A percentile compares a stretch with the other conserved stretches of the same genome.
Evolutionary conservation across 169 alveolate genomes (phyloP).

Genomic region (Sarcocystis neurona): DNA sequence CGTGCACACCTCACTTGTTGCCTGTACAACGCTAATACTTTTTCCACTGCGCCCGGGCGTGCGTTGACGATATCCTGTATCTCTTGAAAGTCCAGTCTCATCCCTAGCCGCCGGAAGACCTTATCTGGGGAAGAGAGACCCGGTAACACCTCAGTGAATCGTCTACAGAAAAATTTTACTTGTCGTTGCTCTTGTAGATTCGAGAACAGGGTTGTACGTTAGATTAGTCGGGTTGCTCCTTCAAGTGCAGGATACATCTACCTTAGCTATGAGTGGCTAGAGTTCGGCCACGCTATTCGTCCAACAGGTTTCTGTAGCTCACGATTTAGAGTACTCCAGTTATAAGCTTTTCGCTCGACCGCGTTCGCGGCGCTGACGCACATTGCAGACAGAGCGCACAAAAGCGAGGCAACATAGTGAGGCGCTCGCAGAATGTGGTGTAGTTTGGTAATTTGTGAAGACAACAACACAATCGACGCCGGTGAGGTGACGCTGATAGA

Average conservation of each 20-base stretch:
- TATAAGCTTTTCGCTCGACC: slow-evolving; percentile 74
- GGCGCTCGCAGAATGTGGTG: too few species aligned
- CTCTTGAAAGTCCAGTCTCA: slow-evolving; percentile 76
- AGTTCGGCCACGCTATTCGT: too few species aligned
- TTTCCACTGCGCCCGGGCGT: slow-evolving; percentile 82
- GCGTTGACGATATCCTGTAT: slow-evolving; percentile 78
- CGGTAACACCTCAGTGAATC: not conserved
- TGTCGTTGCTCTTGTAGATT: too few species aligned
- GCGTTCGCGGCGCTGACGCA: slow-evolving; percentile 77
- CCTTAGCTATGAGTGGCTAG: too few species aligned
- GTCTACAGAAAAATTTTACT: too few species aligned
- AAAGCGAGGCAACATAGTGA: too few species aligned
- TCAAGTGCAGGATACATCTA: too few species aligned
- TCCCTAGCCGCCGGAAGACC: slow-evolving; percentile 83
- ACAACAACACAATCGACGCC: not conserved
- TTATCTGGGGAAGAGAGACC: slow-evolving; percentile 62
- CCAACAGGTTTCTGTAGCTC: not conserved
- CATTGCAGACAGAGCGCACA: not conserved
- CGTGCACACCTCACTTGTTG: slow-evolving; percentile 68
- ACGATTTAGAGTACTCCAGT: slow-evolving; percentile 84
- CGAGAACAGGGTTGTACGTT: too few species aligned
- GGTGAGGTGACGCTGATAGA: not conserved
- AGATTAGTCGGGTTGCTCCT: too few species aligned
- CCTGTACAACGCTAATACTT: slow-evolving; percentile 73
- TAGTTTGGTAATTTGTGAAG: too few species aligned